Base-by-base conservation (phyloP, 495 filamentous ascomycete genomes). In the Aspergillus hancockii region DNA sequence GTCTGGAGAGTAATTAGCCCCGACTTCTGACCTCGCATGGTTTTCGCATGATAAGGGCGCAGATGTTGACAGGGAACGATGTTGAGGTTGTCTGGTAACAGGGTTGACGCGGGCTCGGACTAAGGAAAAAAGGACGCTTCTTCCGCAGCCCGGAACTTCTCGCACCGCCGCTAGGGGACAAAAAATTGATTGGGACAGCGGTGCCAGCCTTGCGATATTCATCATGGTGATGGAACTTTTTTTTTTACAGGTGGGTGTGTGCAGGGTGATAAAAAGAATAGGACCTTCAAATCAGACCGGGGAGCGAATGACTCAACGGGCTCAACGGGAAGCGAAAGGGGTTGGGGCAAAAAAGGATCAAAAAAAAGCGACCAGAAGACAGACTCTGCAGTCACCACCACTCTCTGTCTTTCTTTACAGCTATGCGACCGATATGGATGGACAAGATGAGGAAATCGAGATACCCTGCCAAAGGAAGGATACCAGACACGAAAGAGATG, bases 1-100 rank as follows among this genome's bases (percentile, higher is more conserved):
- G 62, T 75, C 74, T 74, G 53, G 40, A 49, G 52, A 61, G 28
- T 32, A n/a, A 59, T 67, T 57, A 68, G 68, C 45, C 45, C 36
- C 45, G 18, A 60, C 34, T n/a, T 54, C 49, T 6, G 55, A 43
- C 9, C 47, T 25, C 49, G 57, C 58, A 31, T 58, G 53, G 7
- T 46, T 62, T 1, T 59, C 56, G 63, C 66, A 68, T 32, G 46
- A 62, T 34, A 62, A 32, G 51, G 64, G 45, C 22, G 63, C 47
- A 46, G 69, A 66, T 40, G 62, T 68, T 54, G 69, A 66, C 49
- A 70, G 67, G 19, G 49, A 36, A 9, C 18, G 49, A 41, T 14
- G 41, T 52, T 47, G 43, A 47, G 18, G 19, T 25, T 23, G 50
- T 32, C 16, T 22, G 32, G 14, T 34, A 54, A 46, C 22, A 3